Conservation (phyloP, 1,284 basidiomycete genomes). For the Cryptococcus deneoformans region DNA sequence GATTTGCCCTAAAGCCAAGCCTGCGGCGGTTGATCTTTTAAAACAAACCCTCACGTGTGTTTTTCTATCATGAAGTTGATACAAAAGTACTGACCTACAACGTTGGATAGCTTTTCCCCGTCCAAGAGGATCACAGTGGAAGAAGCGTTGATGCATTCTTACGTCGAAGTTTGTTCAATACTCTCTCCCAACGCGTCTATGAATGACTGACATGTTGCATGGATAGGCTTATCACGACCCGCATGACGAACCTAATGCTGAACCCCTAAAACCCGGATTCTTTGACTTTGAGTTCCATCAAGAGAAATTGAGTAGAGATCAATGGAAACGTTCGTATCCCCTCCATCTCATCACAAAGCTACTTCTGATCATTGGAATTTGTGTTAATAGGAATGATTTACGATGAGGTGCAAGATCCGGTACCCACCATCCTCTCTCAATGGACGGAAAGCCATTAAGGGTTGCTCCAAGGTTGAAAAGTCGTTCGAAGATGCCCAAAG, state of each 20-base stretch:
- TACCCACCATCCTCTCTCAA: no score
- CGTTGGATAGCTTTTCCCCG: conserved; percentile 60
- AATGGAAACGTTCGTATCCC: conserved; percentile 50
- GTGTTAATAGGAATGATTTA: no score
- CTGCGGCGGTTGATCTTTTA: conserved; percentile 89
- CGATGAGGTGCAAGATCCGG: no score
- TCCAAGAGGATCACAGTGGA: conserved; percentile 84
- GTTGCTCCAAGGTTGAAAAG: conserved; percentile 41
- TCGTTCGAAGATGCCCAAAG: no score
- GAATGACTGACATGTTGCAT: conserved; percentile 12
- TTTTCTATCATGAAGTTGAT: no score
- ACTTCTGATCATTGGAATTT: no score
- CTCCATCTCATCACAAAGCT: neutral
- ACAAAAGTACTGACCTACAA: no score
- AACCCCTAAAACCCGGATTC: conserved; percentile 76
- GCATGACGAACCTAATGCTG: conserved; percentile 77
- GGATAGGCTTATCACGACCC: conserved; percentile 81
- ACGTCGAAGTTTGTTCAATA: conserved; percentile 63
- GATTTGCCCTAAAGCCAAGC: conserved; percentile 79
- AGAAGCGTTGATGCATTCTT: conserved; percentile 88
- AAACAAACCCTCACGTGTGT: conserved; percentile 75
- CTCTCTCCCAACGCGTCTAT: neutral
- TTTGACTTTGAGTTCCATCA: conserved; percentile 74
- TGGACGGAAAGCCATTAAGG: no score
- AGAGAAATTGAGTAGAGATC: conserved; percentile 53